Evolutionary conservation across 257 asterid species (phyloP).

Genomic region (Lycium barbarum): DNA sequence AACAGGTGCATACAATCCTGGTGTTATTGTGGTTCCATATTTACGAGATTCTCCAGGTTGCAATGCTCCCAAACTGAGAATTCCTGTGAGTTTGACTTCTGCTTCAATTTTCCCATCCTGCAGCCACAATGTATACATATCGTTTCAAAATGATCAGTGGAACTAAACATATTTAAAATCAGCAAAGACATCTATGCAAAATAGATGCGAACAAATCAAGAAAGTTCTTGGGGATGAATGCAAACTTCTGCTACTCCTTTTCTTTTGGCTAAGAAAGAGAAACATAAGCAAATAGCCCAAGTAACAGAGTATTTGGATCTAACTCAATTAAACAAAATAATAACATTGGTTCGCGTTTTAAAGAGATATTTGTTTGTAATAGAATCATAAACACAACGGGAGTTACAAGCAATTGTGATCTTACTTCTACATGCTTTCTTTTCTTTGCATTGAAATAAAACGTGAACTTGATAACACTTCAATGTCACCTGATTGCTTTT

Average conservation of each 20-base stretch:
- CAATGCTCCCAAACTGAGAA: slow-evolving; percentile 91
- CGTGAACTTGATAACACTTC: neutral
- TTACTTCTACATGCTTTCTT: slow-evolving; percentile 22
- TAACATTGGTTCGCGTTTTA: neutral
- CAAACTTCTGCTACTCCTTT: neutral
- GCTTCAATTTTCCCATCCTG: slow-evolving; percentile 99
- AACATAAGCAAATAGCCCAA: slow-evolving; percentile 7
- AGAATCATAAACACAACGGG: neutral
- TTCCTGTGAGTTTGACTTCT: slow-evolving; percentile 95
- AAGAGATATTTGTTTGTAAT: neutral
- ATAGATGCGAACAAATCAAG: neutral
- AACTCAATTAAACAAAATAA: neutral
- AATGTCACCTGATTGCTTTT: neutral
- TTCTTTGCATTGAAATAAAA: neutral
- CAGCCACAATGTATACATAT: neutral
- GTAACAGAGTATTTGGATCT: neutral
- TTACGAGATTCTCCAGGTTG: slow-evolving; percentile 89
- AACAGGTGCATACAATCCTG: slow-evolving; percentile 96
- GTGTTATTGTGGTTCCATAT: slow-evolving; percentile 93
- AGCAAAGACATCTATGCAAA: slow-evolving; percentile 3
- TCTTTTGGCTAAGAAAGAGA: neutral
- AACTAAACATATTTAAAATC: neutral
- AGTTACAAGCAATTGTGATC: neutral
- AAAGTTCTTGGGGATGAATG: neutral
- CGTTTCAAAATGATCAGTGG: neutral